Percentiles rank a stretch among this genome's conserved stretches.
Evolutionary conservation across 2,329 filamentous ascomycete species (phyloP).

Genomic region (Rosellinia necatrix): DNA sequence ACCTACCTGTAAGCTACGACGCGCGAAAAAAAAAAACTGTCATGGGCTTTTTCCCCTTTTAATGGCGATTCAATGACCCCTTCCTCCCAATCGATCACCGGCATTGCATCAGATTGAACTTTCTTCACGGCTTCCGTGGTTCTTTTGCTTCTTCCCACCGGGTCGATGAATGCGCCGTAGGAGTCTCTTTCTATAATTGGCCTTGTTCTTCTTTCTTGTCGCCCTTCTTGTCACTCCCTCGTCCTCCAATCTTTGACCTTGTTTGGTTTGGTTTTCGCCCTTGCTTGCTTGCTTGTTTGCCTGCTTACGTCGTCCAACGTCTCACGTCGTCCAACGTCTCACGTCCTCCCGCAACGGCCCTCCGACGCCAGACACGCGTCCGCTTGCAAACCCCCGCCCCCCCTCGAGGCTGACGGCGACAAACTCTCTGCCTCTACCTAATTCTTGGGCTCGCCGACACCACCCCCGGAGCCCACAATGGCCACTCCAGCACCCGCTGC

Average conservation of each 20-base stretch:
- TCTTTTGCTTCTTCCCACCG: constrained; percentile 39
- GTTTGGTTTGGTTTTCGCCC: constrained; percentile 14
- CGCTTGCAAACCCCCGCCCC: neutral
- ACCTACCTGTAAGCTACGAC: too few relatives aligned
- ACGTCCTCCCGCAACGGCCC: too few relatives aligned
- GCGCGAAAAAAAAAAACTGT: constrained; percentile 15
- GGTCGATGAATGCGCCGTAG: constrained; percentile 30
- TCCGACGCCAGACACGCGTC: constrained; percentile 4
- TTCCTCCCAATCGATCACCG: constrained; percentile 11
- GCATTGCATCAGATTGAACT: constrained; percentile 28
- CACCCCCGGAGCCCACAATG: constrained; percentile 30
- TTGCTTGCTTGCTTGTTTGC: neutral
- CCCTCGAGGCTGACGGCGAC: constrained; percentile 2
- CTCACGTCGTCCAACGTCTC: too few relatives aligned
- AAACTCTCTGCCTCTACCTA: neutral
- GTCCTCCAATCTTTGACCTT: constrained; percentile 38
- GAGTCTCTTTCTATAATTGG: constrained; percentile 28
- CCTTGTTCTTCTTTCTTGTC: constrained; percentile 25
- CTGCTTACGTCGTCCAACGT: neutral
- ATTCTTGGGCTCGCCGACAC: neutral
- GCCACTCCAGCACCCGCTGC: constrained; percentile 44
- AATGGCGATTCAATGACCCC: constrained; percentile 13
- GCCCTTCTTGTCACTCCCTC: constrained; percentile 49
- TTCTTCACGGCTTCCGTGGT: constrained; percentile 33
- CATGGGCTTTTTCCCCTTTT: constrained; percentile 22